Percentiles rank a stretch among this genome's conserved stretches.
phyloP scores from a whole-genome alignment of 2,329 filamentous ascomycete species.

The Diaporthe sp. region DNA sequence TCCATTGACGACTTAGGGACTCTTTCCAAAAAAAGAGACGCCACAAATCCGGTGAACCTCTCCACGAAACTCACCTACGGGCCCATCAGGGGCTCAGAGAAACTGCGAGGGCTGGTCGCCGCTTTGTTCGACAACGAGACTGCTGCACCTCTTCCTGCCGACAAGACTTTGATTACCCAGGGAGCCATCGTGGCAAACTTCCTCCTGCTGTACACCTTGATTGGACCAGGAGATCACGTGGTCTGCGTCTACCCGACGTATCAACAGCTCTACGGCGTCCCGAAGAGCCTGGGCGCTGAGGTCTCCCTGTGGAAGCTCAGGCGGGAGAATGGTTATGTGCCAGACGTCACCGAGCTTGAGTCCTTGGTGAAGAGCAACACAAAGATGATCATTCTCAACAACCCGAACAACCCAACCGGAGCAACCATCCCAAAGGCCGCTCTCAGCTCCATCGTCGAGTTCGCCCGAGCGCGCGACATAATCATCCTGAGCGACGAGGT shows the following conservation, averaged over 20 bases:
- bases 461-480: slow-evolving; percentile 75
- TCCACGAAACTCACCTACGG: slow-evolving; percentile 79
- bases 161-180: slow-evolving; percentile 81
- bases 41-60: slow-evolving; percentile 60
- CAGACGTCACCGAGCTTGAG: slow-evolving; percentile 76
- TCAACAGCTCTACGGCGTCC: slow-evolving; percentile 85
- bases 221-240: slow-evolving; percentile 84
- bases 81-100: slow-evolving; percentile 76
- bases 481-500: slow-evolving; percentile 84
- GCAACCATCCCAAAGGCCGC: slow-evolving; percentile 74
- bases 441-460: slow-evolving; percentile 72
- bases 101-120: slow-evolving; percentile 75
- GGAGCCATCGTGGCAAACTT: slow-evolving; percentile 91
- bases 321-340: slow-evolving; percentile 74
- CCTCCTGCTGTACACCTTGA: slow-evolving; percentile 79
- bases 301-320: slow-evolving; percentile 83
- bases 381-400: slow-evolving; percentile 75
- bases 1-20: slow-evolving; percentile 76
- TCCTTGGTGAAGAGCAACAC: slow-evolving; percentile 76
- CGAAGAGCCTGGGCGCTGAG: slow-evolving; percentile 80
- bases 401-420: slow-evolving; percentile 88
- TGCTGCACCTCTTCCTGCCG: slow-evolving; percentile 57
- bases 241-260: slow-evolving; percentile 91
- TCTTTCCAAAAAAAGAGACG: slow-evolving; percentile 68
- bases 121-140: slow-evolving; percentile 71